A percentile compares a stretch with the other conserved stretches of the same genome.
Evolutionary conservation across 78 protist genomes (phyloP).

Genomic region (Cavenderia fasciculata): DNA sequence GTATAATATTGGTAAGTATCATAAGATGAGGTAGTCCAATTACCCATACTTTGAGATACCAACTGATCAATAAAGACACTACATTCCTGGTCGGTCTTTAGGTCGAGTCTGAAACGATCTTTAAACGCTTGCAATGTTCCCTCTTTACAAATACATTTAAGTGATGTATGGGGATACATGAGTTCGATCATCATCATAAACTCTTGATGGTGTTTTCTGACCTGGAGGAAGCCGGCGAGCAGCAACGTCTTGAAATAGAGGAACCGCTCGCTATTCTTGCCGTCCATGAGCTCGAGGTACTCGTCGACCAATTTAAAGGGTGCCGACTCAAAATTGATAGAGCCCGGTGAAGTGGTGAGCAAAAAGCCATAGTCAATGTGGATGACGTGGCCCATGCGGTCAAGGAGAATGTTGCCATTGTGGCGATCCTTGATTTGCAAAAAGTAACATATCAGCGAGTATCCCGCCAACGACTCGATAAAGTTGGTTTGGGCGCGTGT

Average conservation of each 20-base stretch:
- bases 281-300: slow-evolving; percentile 77
- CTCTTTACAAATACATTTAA: slow-evolving; percentile 5
- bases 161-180: slow-evolving; percentile 39
- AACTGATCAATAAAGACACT: not conserved
- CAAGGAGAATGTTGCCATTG: slow-evolving; percentile 87
- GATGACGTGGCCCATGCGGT: slow-evolving; percentile 76
- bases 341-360: slow-evolving; percentile 81
- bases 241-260: slow-evolving; percentile 42
- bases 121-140: slow-evolving; percentile 11
- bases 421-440: slow-evolving; percentile 94
- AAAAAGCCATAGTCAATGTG: slow-evolving; percentile 91
- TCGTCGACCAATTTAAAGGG: slow-evolving; percentile 89
- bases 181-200: slow-evolving; percentile 71
- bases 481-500: slow-evolving; percentile 81
- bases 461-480: slow-evolving; percentile 86
- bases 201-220: slow-evolving; percentile 72
- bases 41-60: slow-evolving; percentile 12
- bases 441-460: slow-evolving; percentile 86
- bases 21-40: slow-evolving; percentile 66
- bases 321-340: slow-evolving; percentile 87
- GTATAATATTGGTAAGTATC: slow-evolving; percentile 75
- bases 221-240: slow-evolving; percentile 79
- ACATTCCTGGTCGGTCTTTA: slow-evolving; percentile 18
- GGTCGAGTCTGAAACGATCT: slow-evolving; percentile 9
- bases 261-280: slow-evolving; percentile 67